Base-by-base conservation (phyloP, 768 basidiomycete species). In the Tulasnella sp. region DNA sequence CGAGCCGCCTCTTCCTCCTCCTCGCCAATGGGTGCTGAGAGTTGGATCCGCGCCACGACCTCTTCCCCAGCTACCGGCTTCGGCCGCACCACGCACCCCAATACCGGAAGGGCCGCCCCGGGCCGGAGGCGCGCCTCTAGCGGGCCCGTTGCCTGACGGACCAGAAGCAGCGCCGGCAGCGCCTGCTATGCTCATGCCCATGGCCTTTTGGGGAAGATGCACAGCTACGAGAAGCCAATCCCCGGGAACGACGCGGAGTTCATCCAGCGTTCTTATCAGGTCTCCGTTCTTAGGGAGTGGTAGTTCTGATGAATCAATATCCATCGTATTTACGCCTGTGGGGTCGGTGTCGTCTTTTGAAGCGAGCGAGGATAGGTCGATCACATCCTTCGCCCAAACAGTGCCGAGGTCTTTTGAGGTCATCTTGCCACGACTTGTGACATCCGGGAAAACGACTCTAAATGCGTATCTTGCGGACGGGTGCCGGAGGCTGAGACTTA, bases 401-500 rank as follows among this genome's bases (percentile, higher is more conserved):
- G 90, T 89, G 40, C 94, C 94, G 64, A 96, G 90, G 64, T 96
- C 94, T 86, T 95, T 95, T 84, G 91, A 90, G 0, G 91, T 87
- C 82, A 92, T 93, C 22, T 91, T 89, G 7, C 94, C 94, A 82
- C 92, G 91, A 85, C 90, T 91, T 8, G 90, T 89, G 12, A 91
- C 88, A 84, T 95, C 94, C 5, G 93, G 75, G 46, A 83, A 83
- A 28, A 95, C 90, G 12, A 93, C 91, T 54, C 92, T 90, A 89
- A 96, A 96, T 11, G 91, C 90, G 86, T 93, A 96, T 34, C 93
- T 91, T 0, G 93, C 94, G 48, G 94, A 91, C 6, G 94, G 93
- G 84, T 95, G 94, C 76, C 92, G 91, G 85, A 93, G 92, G 87
- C 95, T 94, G 37, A 90, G 86, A 46, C 91, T 87, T 22, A 81